A percentile compares a stretch with the other conserved stretches of the same genome.
These are phyloP conservation scores for Alternaria sp. DNA, from an alignment of 2,329 filamentous ascomycete species.

Conservation along the genomic window DNA sequence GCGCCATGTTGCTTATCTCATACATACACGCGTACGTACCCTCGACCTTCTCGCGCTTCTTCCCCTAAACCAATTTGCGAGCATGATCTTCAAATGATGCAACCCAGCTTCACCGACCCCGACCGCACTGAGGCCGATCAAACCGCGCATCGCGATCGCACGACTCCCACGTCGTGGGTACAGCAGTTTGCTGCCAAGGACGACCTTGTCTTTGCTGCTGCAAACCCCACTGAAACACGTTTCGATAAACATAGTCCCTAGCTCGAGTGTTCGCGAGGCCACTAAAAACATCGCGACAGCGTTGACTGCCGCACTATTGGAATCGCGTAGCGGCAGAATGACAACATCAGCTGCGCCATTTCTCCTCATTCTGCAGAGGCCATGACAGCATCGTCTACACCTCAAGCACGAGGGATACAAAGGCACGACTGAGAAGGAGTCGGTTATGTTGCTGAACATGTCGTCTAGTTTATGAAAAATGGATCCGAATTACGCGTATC, in stretches of 20 bases:
- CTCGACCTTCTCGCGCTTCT: background rate
- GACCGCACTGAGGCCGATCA: conserved; percentile 9
- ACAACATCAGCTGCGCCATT: conserved; percentile 8
- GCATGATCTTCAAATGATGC: conserved; percentile 7
- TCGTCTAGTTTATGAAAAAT: conserved; percentile 3
- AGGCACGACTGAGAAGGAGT: background rate
- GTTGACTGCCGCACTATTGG: conserved; percentile 7
- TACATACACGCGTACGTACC: background rate
- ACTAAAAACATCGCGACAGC: background rate
- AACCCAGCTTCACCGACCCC: conserved; percentile 6
- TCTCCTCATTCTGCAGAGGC: background rate
- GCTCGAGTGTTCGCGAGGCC: background rate
- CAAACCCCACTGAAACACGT: conserved; percentile 11
- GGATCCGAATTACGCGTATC: conserved; percentile 11
- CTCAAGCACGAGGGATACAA: background rate
- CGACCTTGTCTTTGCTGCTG: background rate
- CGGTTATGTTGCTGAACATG: background rate
- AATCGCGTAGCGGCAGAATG: background rate
- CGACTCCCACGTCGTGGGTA: background rate
- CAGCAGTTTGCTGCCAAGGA: conserved; percentile 1
- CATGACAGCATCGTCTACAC: background rate
- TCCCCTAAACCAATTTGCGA: conserved; percentile 1
- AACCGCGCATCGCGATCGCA: conserved; percentile 4
- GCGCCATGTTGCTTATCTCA: background rate
- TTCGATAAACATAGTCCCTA: conserved; percentile 14